Evolutionary conservation across 2,329 filamentous ascomycete genomes (phyloP), one percentile per base, ranked within the genome.

Genomic region (Pleomassaria siparia): DNA sequence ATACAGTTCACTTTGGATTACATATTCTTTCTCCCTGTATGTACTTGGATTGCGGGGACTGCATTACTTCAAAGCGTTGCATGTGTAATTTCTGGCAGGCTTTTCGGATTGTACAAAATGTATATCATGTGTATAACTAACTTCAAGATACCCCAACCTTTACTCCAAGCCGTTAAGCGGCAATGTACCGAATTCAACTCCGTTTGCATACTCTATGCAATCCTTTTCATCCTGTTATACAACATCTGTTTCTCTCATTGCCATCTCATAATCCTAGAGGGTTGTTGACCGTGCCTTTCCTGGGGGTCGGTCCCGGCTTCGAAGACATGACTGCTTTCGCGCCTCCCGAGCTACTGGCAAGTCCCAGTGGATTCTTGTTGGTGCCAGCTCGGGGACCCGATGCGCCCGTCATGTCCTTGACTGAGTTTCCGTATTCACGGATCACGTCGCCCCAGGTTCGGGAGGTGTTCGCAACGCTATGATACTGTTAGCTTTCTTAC

Each of bases 341-440:
- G 53, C 64, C 71, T 45, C 49, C 56, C 8, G 50, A 48, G 29
- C 54, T 61, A 11, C 69, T 70, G 24, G 62, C 53, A 36, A 79
- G 49, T 0, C 76, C 76, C 7, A 79, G 60, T 2, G 76, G 76
- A 54, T 79, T 78, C 18, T 66, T 67, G 21, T 70, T 72, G 2
- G 76, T 78, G 4, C 70, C 59, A 15, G 74, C 70, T 3, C 76
- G 66, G 26, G 67, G 58, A 4, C 76, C 76, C 3, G 65, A 62
- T 1, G 76, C 75, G 28, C 72, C 73, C 1, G 76, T 72, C 4
- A 66, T 59, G 54, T 78, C 76, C 53, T 79, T 79, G 60, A 79
- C 72, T 25, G 70, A 69, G 58, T 79, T 78, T 21, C 76, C 76
- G 49, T 78, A 78, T 32, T 73, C 74, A 33, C 75, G 71, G 2